Evolutionary conservation across 2,329 filamentous ascomycete species (phyloP).

Genomic region (Hypoxylon sp.): DNA sequence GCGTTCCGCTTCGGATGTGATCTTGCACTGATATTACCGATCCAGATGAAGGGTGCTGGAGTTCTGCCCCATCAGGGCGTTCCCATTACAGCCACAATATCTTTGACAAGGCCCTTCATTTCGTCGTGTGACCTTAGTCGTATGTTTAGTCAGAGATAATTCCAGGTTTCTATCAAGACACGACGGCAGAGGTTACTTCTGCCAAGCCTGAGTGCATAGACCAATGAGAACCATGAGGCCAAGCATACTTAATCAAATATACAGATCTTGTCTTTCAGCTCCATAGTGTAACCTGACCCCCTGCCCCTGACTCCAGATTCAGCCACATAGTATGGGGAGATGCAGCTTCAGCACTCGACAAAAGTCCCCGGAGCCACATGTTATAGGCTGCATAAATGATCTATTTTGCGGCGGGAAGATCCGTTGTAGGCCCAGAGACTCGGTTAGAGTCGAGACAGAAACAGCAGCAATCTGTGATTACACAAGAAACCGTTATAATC

Average conservation of each 20-base stretch:
- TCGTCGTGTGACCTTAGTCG: constrained; percentile 33
- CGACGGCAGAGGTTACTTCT: constrained; percentile 14
- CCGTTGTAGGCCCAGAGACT: constrained; percentile 24
- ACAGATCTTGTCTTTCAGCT: constrained; percentile 32
- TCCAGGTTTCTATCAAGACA: constrained; percentile 39
- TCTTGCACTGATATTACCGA: constrained; percentile 23
- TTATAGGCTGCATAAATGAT: constrained; percentile 21
- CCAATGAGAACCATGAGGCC: background rate
- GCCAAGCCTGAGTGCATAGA: background rate
- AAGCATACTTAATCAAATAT: constrained; percentile 23
- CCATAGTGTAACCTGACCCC: constrained; percentile 23
- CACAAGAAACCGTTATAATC: constrained; percentile 16
- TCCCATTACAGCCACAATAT: constrained; percentile 11
- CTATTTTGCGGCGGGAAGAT: constrained; percentile 30
- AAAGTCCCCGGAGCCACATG: constrained; percentile 23
- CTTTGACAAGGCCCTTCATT: constrained; percentile 27
- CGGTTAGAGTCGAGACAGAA: constrained; percentile 7
- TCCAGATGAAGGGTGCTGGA: constrained; percentile 23
- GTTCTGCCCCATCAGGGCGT: constrained; percentile 8
- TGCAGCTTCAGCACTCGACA: constrained; percentile 24
- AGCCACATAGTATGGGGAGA: constrained; percentile 29
- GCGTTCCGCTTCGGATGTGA: constrained; percentile 29
- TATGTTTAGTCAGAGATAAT: constrained; percentile 28
- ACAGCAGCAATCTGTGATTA: constrained; percentile 24
- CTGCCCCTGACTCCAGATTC: constrained; percentile 22